Evolutionary conservation across 352 stramenopile genomes (phyloP).

Genomic region (Pythium biforme): DNA sequence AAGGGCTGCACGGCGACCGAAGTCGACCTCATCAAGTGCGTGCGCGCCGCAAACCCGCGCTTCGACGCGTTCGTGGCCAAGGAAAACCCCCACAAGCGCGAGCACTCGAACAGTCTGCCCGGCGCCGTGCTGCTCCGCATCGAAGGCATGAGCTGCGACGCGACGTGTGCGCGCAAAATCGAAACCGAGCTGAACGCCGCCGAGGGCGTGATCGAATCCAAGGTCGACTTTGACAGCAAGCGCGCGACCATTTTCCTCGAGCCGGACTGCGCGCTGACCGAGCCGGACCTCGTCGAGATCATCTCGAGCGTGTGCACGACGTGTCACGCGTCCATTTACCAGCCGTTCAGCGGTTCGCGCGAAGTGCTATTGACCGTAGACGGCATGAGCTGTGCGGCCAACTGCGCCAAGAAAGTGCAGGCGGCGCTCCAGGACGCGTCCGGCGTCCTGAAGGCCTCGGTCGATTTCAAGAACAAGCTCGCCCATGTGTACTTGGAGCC

Average conservation of each 20-base stretch:
- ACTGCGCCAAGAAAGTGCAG: constrained; percentile 77
- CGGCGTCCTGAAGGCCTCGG: constrained; percentile 76
- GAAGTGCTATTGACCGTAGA: constrained; percentile 71
- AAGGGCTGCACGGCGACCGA: constrained; percentile 81
- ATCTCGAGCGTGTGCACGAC: constrained; percentile 46
- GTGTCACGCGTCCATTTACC: constrained; percentile 59
- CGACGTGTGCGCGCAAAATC: constrained; percentile 60
- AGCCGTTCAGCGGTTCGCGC: constrained; percentile 71
- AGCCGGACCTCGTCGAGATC: constrained; percentile 66
- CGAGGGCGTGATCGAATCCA: constrained; percentile 61
- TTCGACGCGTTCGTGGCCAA: constrained; percentile 76
- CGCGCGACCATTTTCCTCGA: constrained; percentile 71
- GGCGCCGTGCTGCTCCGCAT: constrained; percentile 72
- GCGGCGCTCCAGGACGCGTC: constrained; percentile 47
- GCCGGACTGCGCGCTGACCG: constrained; percentile 51
- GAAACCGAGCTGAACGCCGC: constrained; percentile 46
- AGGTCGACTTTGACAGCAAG: constrained; percentile 68
- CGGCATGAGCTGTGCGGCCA: constrained; percentile 78
- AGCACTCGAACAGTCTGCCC: constrained; percentile 47
- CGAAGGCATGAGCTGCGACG: constrained; percentile 75
- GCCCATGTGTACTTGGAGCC: constrained; percentile 77
- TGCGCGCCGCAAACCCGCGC: constrained; percentile 65
- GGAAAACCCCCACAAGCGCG: constrained; percentile 34
- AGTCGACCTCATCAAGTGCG: constrained; percentile 85
- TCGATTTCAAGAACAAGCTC: constrained; percentile 76